These are phyloP conservation scores for Daldinia sp. DNA, from an alignment of 2,329 filamentous ascomycete species.

Conservation along the genomic window DNA sequence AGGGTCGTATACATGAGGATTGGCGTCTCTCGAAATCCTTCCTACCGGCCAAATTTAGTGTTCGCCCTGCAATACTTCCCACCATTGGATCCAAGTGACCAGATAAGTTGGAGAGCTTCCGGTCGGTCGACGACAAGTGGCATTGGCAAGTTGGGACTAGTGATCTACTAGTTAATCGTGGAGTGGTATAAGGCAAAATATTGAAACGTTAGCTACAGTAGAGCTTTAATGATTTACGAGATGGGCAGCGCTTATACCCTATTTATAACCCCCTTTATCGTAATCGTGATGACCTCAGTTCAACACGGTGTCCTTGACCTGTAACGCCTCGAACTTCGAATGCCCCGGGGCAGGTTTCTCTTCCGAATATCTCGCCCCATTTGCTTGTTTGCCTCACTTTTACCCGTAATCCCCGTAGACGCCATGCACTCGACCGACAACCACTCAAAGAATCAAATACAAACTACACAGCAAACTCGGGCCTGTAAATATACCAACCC, in stretches of 20 bases:
- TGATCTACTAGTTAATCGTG: neutral
- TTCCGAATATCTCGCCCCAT: neutral
- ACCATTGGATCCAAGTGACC: neutral
- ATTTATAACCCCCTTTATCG: neutral
- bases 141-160: neutral
- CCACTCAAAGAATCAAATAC: conserved; percentile 62
- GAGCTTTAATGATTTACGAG: neutral
- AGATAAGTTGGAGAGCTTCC: neutral
- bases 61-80: neutral
- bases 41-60: neutral
- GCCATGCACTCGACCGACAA: conserved; percentile 1
- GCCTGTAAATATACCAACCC: conserved; percentile 79
- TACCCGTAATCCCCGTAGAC: conserved; percentile 1
- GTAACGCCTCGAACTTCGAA: neutral
- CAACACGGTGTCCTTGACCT: neutral
- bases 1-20: neutral
- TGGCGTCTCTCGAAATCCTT: neutral
- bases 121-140: neutral
- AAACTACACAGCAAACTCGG: conserved; percentile 72
- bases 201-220: neutral
- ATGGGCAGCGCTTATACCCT: neutral
- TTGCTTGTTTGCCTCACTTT: neutral
- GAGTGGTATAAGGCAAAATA: neutral
- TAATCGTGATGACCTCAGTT: neutral
- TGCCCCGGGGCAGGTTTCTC: neutral